Conservation (phyloP, 1,284 basidiomycete genomes). For the Ceratobasidium theobromae region DNA sequence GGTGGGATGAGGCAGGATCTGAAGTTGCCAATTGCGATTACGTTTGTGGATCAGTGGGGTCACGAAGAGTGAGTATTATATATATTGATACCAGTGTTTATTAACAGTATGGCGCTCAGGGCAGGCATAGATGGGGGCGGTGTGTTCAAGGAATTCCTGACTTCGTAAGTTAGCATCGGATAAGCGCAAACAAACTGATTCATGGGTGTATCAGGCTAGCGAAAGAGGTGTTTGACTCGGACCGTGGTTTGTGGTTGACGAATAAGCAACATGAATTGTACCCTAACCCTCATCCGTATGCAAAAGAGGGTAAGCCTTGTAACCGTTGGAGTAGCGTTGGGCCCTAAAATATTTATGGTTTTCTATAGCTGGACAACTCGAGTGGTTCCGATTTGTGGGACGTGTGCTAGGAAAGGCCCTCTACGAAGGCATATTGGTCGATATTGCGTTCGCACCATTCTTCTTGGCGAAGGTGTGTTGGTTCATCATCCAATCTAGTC, state of each 20-base stretch:
- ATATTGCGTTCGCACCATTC: slow-evolving; percentile 93
- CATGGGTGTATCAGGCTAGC: slow-evolving; percentile 56
- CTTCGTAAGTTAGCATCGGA: slow-evolving; percentile 47
- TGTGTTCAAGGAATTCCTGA: slow-evolving; percentile 97
- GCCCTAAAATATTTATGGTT: slow-evolving; percentile 11
- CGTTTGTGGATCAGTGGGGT: slow-evolving; percentile 89
- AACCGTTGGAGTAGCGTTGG: neutral
- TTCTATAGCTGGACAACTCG: slow-evolving; percentile 69
- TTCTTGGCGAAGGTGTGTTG: slow-evolving; percentile 80
- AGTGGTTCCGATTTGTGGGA: slow-evolving; percentile 95
- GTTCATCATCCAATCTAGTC: neutral
- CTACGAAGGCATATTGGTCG: slow-evolving; percentile 96
- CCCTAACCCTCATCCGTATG: slow-evolving; percentile 89
- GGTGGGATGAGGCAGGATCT: slow-evolving; percentile 66
- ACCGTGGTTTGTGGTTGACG: slow-evolving; percentile 90
- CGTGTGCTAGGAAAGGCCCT: slow-evolving; percentile 93
- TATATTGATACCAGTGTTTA: slow-evolving; percentile 41
- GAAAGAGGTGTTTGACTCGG: slow-evolving; percentile 92
- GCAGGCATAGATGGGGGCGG: slow-evolving; percentile 95
- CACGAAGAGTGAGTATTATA: slow-evolving; percentile 64
- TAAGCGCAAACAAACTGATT: neutral
- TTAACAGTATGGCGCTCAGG: slow-evolving; percentile 44
- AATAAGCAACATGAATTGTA: slow-evolving; percentile 92
- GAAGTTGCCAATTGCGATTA: slow-evolving; percentile 81
- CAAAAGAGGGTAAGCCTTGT: slow-evolving; percentile 66